Evolutionary conservation across 768 basidiomycete genomes (phyloP), one percentile per base, ranked within the genome.

Genomic region (Suillus lakei): DNA sequence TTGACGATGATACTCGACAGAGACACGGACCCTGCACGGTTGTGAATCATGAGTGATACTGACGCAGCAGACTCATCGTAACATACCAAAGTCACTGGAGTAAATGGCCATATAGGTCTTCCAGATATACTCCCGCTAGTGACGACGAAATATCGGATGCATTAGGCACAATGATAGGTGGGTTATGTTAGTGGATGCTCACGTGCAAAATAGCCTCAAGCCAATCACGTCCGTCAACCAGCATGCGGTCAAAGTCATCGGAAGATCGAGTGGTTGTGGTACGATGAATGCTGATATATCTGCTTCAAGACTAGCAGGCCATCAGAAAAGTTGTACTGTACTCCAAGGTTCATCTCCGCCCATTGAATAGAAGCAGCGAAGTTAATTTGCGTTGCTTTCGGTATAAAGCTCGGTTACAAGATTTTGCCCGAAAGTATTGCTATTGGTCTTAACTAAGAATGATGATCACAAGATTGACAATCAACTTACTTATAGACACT

Each of bases 201-300:
- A 76, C 21, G 66, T 72, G 55, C 74, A 76, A 3, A 53, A 59
- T 3, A 76, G 74, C 34, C 72, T 75, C 46, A 77, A 36, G 48
- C 68, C 69, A 5, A 72, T 66, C 26, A 77, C 74, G 50, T 76
- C 76, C 26, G 69, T 67, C 28, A 77, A 38, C 76, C 74, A 76
- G 61, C 76, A 70, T 16, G 74, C 70, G 5, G n/a, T 66, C 16
- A 67, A 74, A 2, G 70, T 48, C 10, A 63, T 66, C 16, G 70
- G 15, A 2, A 76, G 51, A 34, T 70, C 30, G 32, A 68, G 44
- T 18, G 74, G 74, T 3, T 34, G 9, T 16, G 74, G 74, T 0
- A 60, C 66, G 34, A 76, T 67, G 46, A 59, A 73, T 2, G 69
- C 69, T 0, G 58, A 36, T 38, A 70, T 66, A 4, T 67, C 69